Base-by-base conservation (phyloP, 257 asterid genomes). In the Solanum okadae region DNA sequence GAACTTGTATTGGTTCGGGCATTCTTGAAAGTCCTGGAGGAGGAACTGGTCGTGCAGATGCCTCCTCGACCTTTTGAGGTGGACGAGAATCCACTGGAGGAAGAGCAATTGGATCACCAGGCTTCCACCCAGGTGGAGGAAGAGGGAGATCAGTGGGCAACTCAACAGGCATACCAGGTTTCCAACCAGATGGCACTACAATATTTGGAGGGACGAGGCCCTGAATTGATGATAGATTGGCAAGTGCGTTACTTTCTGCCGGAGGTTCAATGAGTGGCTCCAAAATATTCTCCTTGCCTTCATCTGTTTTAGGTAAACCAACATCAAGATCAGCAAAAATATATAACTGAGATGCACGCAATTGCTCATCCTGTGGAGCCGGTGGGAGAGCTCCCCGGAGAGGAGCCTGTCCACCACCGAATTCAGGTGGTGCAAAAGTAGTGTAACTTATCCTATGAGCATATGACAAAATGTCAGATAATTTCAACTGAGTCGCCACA, bases 121-220 rank as follows among this genome's bases (percentile, higher is more conserved):
- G 98, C 93, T 95, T 97, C 98, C 99, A 96, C 52, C 99, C 99
- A 18, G 94, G 98, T 18, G 99, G 99, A 40, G 98, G 98, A 42
- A 92, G 91, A 10, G 99, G 98, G 38, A 96, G 34, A 92, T 95
- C 97, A 71, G 89, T 93, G 3, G 98, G 98, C 92, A 95, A 86
- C 89, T 95, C 96, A 89, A 96, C 98, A 10, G 98, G 98, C 99
- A 96, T 95, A 38, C 99, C 98, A 9, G 98, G 98, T 89, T 95
- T 92, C 99, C 98, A 96, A 77, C 98, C 98, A 9, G 97, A 88
- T 68, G 99, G 99, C 4, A 94, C 93, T 12, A 93, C 95, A 49
- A 96, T 89, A 89, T 93, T 94, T 40, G 97, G 92, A 63, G 97
- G 95, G 79, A 95, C 82, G 90, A 93, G 78, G 11, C 95, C 94